A percentile compares a stretch with the other conserved stretches of the same genome.
Conservation (phyloP, 208 protist genomes). For the Leishmania arabica region DNA sequence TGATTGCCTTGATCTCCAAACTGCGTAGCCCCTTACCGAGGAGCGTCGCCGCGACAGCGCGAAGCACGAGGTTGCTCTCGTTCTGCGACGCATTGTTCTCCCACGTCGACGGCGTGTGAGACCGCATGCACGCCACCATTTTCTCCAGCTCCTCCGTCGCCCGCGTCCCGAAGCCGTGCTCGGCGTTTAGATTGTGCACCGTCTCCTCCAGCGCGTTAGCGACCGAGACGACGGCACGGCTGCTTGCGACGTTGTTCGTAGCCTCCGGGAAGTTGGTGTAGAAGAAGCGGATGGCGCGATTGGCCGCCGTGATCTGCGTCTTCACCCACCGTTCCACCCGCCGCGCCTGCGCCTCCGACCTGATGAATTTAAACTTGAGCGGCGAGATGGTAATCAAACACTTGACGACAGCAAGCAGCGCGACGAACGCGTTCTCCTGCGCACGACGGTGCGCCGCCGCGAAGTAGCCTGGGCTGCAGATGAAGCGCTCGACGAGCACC, state of each 20-base stretch:
- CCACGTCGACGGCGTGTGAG: conserved; percentile 51
- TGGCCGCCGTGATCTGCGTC: conserved; percentile 46
- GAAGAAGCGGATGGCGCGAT: conserved; percentile 73
- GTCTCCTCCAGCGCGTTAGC: conserved; percentile 50
- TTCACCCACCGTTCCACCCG: conserved; percentile 65
- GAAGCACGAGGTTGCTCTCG: conserved; percentile 62
- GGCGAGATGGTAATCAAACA: conserved; percentile 49
- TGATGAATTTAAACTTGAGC: conserved; percentile 67
- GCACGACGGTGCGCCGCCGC: conserved; percentile 49
- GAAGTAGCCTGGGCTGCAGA: conserved; percentile 57
- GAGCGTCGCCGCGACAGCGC: conserved; percentile 61
- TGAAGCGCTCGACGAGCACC: conserved; percentile 49
- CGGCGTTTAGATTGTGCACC: conserved; percentile 43
- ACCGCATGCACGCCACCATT: conserved; percentile 47
- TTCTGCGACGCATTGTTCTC: conserved; percentile 45
- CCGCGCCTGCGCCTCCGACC: conserved; percentile 42
- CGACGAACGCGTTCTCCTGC: conserved; percentile 86
- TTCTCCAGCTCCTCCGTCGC: conserved; percentile 40
- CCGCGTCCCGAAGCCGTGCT: conserved; percentile 59
- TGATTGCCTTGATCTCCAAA: conserved; percentile 62
- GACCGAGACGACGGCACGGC: conserved; percentile 60
- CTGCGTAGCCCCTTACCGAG: conserved; percentile 60
- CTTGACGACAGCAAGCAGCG: conserved; percentile 69
- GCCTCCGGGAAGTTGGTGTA: conserved; percentile 68
- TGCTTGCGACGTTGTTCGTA: conserved; percentile 74